A percentile compares a stretch with the other conserved stretches of the same genome.
These are phyloP conservation scores for Lanmaoa rubissima DNA, from an alignment of 768 basidiomycete species.

Conservation along the genomic window DNA sequence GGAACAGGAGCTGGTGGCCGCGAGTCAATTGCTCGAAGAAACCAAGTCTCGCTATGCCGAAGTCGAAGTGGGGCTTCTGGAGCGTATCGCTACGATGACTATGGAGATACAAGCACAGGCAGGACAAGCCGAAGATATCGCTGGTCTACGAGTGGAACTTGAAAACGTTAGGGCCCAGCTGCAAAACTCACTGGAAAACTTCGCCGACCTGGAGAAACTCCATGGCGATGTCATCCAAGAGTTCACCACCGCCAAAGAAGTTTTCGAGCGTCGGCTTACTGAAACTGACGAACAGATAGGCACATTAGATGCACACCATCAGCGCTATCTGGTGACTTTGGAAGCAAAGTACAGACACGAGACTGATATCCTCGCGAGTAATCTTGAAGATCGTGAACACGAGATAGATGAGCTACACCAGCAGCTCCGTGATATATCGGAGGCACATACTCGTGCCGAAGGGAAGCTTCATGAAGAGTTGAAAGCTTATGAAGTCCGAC, in stretches of 20 bases:
- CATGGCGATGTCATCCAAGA: slow-evolving; percentile 27
- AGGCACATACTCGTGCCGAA: slow-evolving; percentile 34
- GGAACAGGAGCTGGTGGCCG: slow-evolving; percentile 34
- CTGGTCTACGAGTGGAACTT: slow-evolving; percentile 25
- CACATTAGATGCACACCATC: slow-evolving; percentile 30
- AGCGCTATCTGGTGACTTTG: slow-evolving; percentile 20
- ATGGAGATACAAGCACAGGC: slow-evolving; percentile 11
- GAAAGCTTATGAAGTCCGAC: slow-evolving; percentile 25
- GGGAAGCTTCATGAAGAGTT: slow-evolving; percentile 27
- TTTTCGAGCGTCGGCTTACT: slow-evolving; percentile 33
- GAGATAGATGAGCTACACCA: slow-evolving; percentile 33
- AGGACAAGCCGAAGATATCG: slow-evolving; percentile 17
- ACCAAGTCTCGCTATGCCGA: slow-evolving; percentile 35
- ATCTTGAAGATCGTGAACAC: slow-evolving; percentile 38
- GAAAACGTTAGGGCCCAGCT: slow-evolving; percentile 24
- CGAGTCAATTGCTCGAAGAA: slow-evolving; percentile 34
- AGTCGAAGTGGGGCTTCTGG: slow-evolving; percentile 32
- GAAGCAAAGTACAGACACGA: slow-evolving; percentile 35
- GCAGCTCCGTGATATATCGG: slow-evolving; percentile 40
- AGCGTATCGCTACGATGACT: slow-evolving; percentile 26
- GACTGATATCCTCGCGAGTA: slow-evolving; percentile 37
- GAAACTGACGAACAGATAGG: slow-evolving; percentile 20
- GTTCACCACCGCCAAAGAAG: slow-evolving; percentile 22
- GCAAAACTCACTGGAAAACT: slow-evolving; percentile 21
- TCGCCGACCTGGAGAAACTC: slow-evolving; percentile 25